Evolutionary conservation across 345 rosid species (phyloP).

Genomic region (Moricandia arvensis): DNA sequence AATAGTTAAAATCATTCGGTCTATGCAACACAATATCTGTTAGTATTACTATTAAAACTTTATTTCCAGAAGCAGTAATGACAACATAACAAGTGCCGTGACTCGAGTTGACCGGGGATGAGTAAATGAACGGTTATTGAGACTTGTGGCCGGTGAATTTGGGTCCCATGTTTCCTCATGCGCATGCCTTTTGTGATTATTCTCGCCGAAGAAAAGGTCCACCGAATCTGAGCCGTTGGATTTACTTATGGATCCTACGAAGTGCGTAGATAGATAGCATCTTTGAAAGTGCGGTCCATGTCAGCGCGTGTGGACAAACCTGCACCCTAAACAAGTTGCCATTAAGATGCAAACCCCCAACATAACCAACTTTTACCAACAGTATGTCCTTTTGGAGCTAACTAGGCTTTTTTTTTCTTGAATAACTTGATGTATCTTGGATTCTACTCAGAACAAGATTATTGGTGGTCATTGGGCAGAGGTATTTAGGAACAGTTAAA

Average conservation of each 20-base stretch:
- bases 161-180: constrained; percentile 32
- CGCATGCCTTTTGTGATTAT: constrained; percentile 38
- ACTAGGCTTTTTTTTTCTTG: too few species aligned
- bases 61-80: constrained; percentile 9
- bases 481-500: too few species aligned
- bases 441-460: too few species aligned
- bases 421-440: too few species aligned
- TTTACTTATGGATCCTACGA: constrained; percentile 10
- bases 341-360: background rate
- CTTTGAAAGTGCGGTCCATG: constrained; percentile 37
- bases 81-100: constrained; percentile 25
- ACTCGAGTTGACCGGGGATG: constrained; percentile 22
- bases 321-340: constrained; percentile 31
- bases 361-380: background rate
- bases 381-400: background rate
- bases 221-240: constrained; percentile 31
- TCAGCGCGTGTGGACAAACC: constrained; percentile 40
- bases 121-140: constrained; percentile 18
- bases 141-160: constrained; percentile 25
- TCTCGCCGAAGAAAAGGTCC: constrained; percentile 35
- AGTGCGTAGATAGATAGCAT: constrained; percentile 37
- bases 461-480: too few species aligned
- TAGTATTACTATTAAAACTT: background rate
- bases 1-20: too few species aligned
- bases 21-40: background rate